Evolutionary conservation across 1,284 basidiomycete species (phyloP).

Genomic region (Ganoderma boninense): DNA sequence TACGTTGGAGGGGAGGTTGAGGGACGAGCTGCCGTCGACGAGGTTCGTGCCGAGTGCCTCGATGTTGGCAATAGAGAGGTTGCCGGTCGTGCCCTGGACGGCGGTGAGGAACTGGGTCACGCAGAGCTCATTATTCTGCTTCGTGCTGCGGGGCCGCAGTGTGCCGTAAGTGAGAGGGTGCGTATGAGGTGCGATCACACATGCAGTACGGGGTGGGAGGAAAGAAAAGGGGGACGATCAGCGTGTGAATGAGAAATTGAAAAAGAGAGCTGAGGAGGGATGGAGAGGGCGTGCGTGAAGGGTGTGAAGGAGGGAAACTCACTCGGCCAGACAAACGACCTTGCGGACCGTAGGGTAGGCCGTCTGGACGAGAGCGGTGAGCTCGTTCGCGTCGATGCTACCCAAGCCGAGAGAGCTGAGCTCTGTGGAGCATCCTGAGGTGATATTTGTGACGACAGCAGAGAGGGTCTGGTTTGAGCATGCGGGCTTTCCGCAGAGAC

Average conservation of each 20-base stretch:
- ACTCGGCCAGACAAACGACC: constrained; percentile 65
- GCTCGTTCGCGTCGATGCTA: constrained; percentile 34
- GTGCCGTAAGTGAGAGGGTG: background rate
- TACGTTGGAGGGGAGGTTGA: constrained; percentile 50
- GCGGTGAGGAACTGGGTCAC: constrained; percentile 56
- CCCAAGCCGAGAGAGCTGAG: constrained; percentile 47
- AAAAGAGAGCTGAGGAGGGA: background rate
- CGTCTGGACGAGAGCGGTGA: constrained; percentile 50
- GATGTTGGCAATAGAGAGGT: constrained; percentile 43
- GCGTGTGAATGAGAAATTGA: constrained; percentile 7
- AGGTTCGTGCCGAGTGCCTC: constrained; percentile 36
- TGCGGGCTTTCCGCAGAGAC: constrained; percentile 58
- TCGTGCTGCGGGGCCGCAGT: constrained; percentile 41
- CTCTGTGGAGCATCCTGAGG: constrained; percentile 60
- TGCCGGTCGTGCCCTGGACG: constrained; percentile 53
- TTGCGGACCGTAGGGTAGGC: constrained; percentile 60
- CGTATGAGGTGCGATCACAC: constrained; percentile 2
- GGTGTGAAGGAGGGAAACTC: constrained; percentile 36
- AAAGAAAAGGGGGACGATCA: background rate
- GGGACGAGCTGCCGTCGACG: constrained; percentile 28
- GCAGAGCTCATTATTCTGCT: constrained; percentile 56
- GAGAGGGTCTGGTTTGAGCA: constrained; percentile 66
- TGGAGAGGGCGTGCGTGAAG: constrained; percentile 1
- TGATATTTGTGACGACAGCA: constrained; percentile 55
- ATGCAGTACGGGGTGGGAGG: background rate